Evolutionary conservation across 2,329 filamentous ascomycete species (phyloP).

Genomic region (Calonectria crousiana): DNA sequence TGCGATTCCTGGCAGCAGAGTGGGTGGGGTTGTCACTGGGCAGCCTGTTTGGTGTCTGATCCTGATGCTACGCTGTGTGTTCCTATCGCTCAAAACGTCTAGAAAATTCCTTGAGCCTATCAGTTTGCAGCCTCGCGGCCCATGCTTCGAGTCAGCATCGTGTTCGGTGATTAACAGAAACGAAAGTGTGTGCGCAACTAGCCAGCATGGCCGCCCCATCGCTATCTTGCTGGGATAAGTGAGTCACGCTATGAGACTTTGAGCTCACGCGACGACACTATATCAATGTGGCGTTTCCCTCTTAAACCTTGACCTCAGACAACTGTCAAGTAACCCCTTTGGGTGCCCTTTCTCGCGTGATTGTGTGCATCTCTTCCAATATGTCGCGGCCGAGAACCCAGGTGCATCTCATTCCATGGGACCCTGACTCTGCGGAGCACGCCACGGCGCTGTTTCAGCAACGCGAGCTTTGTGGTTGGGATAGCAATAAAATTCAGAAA

Average conservation of each 20-base stretch:
- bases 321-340: background rate
- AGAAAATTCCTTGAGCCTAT: background rate
- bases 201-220: background rate
- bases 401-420: conserved; percentile 40
- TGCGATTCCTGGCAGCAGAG: background rate
- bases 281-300: background rate
- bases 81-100: background rate
- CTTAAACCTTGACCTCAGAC: background rate
- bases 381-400: conserved; percentile 16
- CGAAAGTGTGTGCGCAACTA: background rate
- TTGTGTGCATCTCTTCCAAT: background rate
- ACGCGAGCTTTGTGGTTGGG: conserved; percentile 39
- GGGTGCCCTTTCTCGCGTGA: background rate
- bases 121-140: too few relatives aligned
- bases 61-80: background rate
- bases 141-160: too few relatives aligned
- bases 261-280: background rate
- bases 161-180: background rate
- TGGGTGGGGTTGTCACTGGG: background rate
- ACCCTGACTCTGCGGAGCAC: conserved; percentile 35
- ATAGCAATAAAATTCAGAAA: conserved; percentile 24
- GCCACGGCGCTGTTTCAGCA: conserved; percentile 28
- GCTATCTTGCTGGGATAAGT: background rate
- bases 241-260: background rate
- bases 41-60: background rate